Evolutionary conservation across 2,329 filamentous ascomycete genomes (phyloP), one percentile per base, ranked within the genome.

Genomic region (Claviceps sorghi): DNA sequence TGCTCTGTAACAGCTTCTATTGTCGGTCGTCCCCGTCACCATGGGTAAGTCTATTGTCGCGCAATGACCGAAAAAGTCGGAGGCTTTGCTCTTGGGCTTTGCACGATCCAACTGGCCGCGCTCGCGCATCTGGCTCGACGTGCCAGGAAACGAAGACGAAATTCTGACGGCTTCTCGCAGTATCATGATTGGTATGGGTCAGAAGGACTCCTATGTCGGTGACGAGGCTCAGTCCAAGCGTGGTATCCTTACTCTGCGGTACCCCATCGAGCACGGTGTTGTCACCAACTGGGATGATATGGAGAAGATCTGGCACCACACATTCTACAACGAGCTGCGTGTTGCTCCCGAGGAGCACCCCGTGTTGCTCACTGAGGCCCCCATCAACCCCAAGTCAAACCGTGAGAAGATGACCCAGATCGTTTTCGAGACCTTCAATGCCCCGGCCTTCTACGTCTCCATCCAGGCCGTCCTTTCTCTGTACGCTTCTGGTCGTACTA

Each of bases 341-440:
- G 93, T 98, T 61, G 93, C 93, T 67, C 93, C 93, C 66, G 93
- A 98, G 83, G 93, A 98, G 86, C 93, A 98, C 84, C 93, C 93
- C 67, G 90, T 97, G 72, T 84, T 98, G 71, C 83, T 98, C 74
- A 98, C 93, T 65, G 93, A 98, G 81, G 93, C 93, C 66, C 93
- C 93, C 65, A 97, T 98, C 85, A 98, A 98, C 85, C 93, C 93
- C 74, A 97, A 97, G 84, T 95, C 88, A 80, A 98, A 98, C 83
- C 88, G 93, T 84, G 93, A 98, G 83, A 98, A 98, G 89, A 98
- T 98, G 93, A 97, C 93, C 65, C 93, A 98, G 80, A 98, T 98
- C 63, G 90, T 98, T 73, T 98, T 98, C 80, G 93, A 98, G 84
- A 98, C 93, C 67, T 98, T 98, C 85, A 97, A 98, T 80, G 91